Conservation (phyloP, 1,139 yeast genomes). For the Blastobotrys buckinghamii region DNA sequence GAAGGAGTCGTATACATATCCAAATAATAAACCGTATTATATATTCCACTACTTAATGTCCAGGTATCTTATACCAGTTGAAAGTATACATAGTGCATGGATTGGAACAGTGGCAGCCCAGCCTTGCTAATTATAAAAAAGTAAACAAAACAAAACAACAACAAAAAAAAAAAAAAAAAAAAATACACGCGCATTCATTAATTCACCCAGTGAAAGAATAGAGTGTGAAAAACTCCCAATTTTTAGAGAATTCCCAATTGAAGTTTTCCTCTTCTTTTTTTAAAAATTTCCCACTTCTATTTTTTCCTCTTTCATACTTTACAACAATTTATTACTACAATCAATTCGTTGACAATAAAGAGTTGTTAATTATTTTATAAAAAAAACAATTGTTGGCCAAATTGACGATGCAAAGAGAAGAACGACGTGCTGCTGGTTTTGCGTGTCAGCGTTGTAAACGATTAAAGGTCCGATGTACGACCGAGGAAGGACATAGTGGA, state of each 20-base stretch:
- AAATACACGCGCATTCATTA: not conserved
- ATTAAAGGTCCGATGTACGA: conserved; percentile 8
- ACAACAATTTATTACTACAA: not conserved
- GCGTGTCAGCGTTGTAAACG: conserved; percentile 12
- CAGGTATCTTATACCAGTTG: no score
- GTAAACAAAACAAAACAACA: no score
- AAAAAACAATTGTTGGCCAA: not conserved
- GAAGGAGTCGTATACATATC: no score
- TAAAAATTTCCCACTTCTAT: not conserved
- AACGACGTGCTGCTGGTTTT: conserved; percentile 6
- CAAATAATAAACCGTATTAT: no score
- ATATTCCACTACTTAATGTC: no score
- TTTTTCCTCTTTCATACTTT: not conserved
- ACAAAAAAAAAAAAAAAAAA: no score
- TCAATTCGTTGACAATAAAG: no score
- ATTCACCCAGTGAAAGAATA: no score
- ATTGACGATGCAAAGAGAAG: conserved; percentile 2
- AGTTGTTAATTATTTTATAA: no score
- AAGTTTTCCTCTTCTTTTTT: not conserved
- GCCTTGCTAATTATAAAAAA: no score
- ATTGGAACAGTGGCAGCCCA: no score
- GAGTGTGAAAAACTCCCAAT: not conserved
- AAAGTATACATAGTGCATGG: no score
- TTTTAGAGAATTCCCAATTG: not conserved
- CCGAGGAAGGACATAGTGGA: not conserved